Conservation (phyloP, 495 filamentous ascomycete genomes). For the Neohortaea acidophila region DNA sequence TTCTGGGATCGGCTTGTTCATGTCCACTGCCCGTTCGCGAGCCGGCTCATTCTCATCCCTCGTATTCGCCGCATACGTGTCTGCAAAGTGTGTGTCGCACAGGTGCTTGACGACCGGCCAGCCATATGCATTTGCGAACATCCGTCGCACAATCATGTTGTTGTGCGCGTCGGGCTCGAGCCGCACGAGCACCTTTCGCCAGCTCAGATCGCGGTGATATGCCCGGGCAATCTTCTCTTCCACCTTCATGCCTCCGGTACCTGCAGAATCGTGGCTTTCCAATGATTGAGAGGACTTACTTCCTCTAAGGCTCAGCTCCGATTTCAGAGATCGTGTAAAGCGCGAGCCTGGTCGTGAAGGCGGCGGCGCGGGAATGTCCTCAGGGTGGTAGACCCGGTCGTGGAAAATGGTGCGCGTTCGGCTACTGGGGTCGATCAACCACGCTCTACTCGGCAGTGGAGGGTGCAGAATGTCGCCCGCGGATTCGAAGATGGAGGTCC, state of each 20-base stretch:
- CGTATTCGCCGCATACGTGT: conserved; percentile 41
- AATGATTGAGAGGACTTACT: not conserved
- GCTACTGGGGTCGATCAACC: conserved; percentile 63
- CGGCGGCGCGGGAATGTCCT: conserved; percentile 71
- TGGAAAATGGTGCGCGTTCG: conserved; percentile 93
- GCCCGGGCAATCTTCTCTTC: conserved; percentile 96
- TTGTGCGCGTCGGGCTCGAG: conserved; percentile 97
- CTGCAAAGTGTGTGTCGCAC: conserved; percentile 80
- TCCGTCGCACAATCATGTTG: conserved; percentile 88
- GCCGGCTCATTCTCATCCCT: conserved; percentile 41
- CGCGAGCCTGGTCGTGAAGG: conserved; percentile 37
- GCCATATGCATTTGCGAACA: conserved; percentile 93
- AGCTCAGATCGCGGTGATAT: conserved; percentile 76
- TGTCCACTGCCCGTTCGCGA: conserved; percentile 36
- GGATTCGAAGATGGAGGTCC: conserved; percentile 86
- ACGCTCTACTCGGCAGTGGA: conserved; percentile 64
- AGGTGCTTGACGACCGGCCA: conserved; percentile 94
- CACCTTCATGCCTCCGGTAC: conserved; percentile 53
- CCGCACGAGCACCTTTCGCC: conserved; percentile 91
- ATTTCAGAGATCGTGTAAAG: conserved; percentile 30
- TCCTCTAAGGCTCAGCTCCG: conserved; percentile 16
- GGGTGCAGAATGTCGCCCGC: conserved; percentile 85
- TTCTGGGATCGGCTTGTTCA: conserved; percentile 22
- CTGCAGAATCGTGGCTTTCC: conserved; percentile 12
- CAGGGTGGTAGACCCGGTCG: conserved; percentile 84